Base-by-base conservation (phyloP, 805 yeast species). In the Zygoascus bituminiphila region DNA sequence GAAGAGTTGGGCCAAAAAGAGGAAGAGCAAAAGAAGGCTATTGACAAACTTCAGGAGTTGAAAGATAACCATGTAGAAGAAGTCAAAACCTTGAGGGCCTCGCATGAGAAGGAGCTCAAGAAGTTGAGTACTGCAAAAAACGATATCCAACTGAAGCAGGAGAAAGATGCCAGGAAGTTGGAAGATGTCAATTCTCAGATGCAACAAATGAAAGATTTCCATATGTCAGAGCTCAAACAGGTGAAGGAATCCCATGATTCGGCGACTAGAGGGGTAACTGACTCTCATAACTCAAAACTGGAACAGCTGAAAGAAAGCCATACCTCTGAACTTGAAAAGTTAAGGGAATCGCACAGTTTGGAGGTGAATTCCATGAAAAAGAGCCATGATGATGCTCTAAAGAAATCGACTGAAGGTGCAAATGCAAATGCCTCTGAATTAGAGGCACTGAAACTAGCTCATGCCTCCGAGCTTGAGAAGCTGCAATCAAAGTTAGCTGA, bases 401-500 rank as follows among this genome's bases (percentile, higher is more conserved):
- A 4, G 4, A 29, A 29, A 29, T 15, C 10, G 33, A 5, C 33
- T 29, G 3, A 29, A 29, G 33, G 33, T 7, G 33, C 33, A 29
- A 15, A 29, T 8, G 29, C 29, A 15, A 15, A 12, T 6, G 15
- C 15, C 7, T 12, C 9, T 7, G 33, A 29, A 29, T 7, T 29
- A 7, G 33, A 29, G n/a, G 15, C 4, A 15, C 4, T 7, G n/a
- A 29, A 29, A 6, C 15, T 15, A 7, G 3, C n/a, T 15, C 41
- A 36, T 20, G 22, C 40, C 5, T 10, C 9, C 12, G 33, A 26
- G 9, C 33, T 26, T 9, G 33, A 26, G 14, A 26, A 26, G 33
- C 33, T 26, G 22, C 39, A 45, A 21, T 15, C 23, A n/a, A 38
- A 47, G 46, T 38, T 50, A 10, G 17, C 31, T 4, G 46, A 51